Base-by-base conservation (phyloP, 2,329 filamentous ascomycete genomes). In the Fusarium sp. region DNA sequence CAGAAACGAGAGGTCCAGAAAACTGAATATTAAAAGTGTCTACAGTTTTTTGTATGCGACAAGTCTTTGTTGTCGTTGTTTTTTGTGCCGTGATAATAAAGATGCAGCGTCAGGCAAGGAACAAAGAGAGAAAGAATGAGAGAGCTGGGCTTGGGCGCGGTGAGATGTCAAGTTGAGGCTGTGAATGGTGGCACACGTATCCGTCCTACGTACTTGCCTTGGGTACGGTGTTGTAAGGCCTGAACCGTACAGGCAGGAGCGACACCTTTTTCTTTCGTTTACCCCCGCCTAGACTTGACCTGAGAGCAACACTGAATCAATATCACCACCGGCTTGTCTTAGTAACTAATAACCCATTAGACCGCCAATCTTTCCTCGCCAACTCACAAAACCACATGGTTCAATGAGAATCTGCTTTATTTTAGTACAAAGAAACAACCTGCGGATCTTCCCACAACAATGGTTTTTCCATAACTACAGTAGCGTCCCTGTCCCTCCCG, bases 171-270 rank as follows among this genome's bases (percentile, higher is more conserved):
- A 56, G 29, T 63, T 70, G 68, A 70, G 67, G 68, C 67, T 65
- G 67, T 57, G 64, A 70, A 53, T 69, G 41, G 58, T 44, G 48
- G 58, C 56, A 70, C 67, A 71, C 67, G 67, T 69, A 44, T 34
- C 42, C 20, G 41, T 44, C 41, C 20, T 53, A 55, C 45, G 20
- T 34, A 48, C 58, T 18, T 32, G 30, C 14, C 18, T 37, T 22
- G n/a, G 24, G 18, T 22, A 16, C 11, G 24, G 24, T 25, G 22
- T 53, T 29, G 14, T 14, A 22, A 20, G 49, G 37, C 13, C 49
- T 42, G 32, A 29, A 53, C 27, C 8, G 7, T 25, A 13, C 16
- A 49, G 29, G 20, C 29, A 52, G 32, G 32, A 16, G 34, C 24
- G 32, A 14, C 25, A 29, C 18, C 12, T 11, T 20, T 29, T 20